Percentiles rank a stretch among this genome's conserved stretches.
These are phyloP conservation scores for Arbutus unedo DNA, from an alignment of 148 eudicot genomes.

Conservation along the genomic window DNA sequence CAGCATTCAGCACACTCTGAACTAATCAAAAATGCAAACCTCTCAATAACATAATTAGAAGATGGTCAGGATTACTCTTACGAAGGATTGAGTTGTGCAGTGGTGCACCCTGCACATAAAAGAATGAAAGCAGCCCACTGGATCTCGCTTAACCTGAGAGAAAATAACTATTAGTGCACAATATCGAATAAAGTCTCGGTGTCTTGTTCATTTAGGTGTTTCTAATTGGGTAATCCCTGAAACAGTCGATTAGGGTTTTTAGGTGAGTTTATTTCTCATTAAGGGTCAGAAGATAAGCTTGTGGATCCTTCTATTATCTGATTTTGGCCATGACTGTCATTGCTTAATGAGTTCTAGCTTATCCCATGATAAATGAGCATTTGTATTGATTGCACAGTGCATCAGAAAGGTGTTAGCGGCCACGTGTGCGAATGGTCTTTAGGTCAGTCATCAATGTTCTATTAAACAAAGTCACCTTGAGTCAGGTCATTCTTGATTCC, in stretches of 20 bases:
- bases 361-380: background rate
- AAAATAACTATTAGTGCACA: conserved; percentile 15
- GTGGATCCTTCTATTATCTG: background rate
- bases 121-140: conserved; percentile 98
- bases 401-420: background rate
- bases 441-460: too few relatives aligned
- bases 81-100: conserved; percentile 92
- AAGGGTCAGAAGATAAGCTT: background rate
- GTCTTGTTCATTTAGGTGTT: background rate
- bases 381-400: background rate
- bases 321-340: background rate
- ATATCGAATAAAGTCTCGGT: background rate
- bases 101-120: conserved; percentile 94
- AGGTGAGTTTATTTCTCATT: background rate
- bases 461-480: too few relatives aligned
- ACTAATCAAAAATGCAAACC: background rate
- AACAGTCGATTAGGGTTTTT: background rate
- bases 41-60: background rate
- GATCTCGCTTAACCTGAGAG: conserved; percentile 85
- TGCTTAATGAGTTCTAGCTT: background rate
- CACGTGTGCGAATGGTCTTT: too few relatives aligned
- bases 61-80: conserved; percentile 36
- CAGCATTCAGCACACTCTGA: background rate
- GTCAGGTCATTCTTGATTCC: background rate
- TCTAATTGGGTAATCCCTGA: background rate